Base-by-base conservation (phyloP, 208 protist genomes). In the Wallacemonas collosoma region DNA sequence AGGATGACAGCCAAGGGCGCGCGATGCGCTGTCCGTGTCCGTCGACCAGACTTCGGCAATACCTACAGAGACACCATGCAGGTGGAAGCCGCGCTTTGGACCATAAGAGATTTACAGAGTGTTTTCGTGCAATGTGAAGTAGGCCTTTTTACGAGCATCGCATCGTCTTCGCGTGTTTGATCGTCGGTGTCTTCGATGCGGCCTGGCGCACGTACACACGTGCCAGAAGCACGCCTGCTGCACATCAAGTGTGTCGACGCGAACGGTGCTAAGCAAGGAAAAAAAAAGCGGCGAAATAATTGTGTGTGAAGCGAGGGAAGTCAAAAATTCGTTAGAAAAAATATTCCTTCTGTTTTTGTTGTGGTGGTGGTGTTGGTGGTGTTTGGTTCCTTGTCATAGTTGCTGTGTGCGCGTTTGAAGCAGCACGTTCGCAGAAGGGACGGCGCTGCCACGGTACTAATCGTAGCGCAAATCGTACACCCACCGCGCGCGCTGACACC, bases 391-490 rank as follows among this genome's bases (percentile, higher is more conserved):
- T 26, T 26, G 26, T 26, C 26, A 26, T 26, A 26, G 26, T 26
- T 26, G 26, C 26, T 26, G 26, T 26, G 26, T 26, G 26, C 26
- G 26, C 26, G 26, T 26, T 26, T 26, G 26, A 26, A 26, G 26
- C 26, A 26, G 26, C 26, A 26, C 26, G 26, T 26, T 26, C 26
- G 26, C 26, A 26, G 8, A 15, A n/a, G 48, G 48, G 48, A 14
- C 41, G 36, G 14, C 26, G 15, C 12, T 14, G 39, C 26, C 39
- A 39, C 66, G 54, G 15, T 2, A 2, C 74, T 61, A 94, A 61
- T 94, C 89, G 65, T 84, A 77, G 7, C 86, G 83, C 47, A 94
- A 68, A 40, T 74, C 81, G 38, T 88, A 90, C 53, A 82, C 86
- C 82, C 86, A 91, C n/a, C 75, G 75, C 9, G 76, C 81, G 2